Evolutionary conservation across 2,329 filamentous ascomycete species (phyloP).

Genomic region (Ophiostoma ulmi): DNA sequence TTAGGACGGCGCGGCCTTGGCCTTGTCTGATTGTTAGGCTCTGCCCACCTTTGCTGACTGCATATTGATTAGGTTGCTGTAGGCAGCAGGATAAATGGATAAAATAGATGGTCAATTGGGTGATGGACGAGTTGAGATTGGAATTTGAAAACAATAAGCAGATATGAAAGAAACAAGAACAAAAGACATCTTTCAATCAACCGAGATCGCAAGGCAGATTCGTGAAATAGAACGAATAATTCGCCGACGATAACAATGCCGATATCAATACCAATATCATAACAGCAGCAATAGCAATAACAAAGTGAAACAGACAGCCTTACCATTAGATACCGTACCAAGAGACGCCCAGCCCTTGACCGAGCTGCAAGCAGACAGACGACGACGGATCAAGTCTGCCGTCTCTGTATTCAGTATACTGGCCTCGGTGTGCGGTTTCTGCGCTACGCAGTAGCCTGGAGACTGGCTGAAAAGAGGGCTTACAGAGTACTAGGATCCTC

Average conservation of each 20-base stretch:
- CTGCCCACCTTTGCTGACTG: slow-evolving; percentile 4
- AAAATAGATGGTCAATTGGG: neutral
- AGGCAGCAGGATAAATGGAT: neutral
- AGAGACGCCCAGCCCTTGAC: slow-evolving; percentile 1
- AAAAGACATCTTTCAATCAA: neutral
- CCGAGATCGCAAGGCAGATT: neutral
- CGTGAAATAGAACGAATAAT: neutral
- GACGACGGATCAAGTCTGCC: neutral
- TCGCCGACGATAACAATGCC: neutral
- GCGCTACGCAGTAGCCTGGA: slow-evolving; percentile 21
- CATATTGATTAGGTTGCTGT: neutral
- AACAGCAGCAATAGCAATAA: neutral
- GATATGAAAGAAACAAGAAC: neutral
- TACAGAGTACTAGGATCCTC: too few species aligned
- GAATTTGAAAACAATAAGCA: neutral
- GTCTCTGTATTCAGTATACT: neutral
- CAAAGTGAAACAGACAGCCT: neutral
- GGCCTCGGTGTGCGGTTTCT: slow-evolving; percentile 11
- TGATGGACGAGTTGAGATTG: neutral
- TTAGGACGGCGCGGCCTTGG: slow-evolving; percentile 1
- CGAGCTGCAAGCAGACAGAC: neutral
- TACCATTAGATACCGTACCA: neutral
- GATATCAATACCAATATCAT: neutral
- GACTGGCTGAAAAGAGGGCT: slow-evolving; percentile 4
- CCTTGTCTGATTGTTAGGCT: neutral